Base-by-base conservation (phyloP, 768 basidiomycete species). In the Collybia nuda region DNA sequence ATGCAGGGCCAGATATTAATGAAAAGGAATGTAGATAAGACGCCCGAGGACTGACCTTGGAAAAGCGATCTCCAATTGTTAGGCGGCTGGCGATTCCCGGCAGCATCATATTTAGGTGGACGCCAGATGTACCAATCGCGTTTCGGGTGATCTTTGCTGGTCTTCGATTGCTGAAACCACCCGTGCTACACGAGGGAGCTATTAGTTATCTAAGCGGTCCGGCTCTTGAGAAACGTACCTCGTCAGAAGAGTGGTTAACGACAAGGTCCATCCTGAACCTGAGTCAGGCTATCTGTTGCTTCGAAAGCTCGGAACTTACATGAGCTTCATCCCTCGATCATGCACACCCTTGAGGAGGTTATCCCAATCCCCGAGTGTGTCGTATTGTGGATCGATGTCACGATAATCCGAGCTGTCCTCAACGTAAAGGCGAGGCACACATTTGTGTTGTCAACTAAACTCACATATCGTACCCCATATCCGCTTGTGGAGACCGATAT, bases 71-170 rank as follows among this genome's bases (percentile, higher is more conserved):
- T 74, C 88, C 88, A 89, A 60, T 90, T 90, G 62, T 88, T 87
- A 0, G 88, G 88, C 5, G 85, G 83, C 1, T 71, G 66, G 19
- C 77, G 75, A 40, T 77, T 69, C 0, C 86, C 86, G 2, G 74
- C 64, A 12, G 68, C 67, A 51, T 81, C 79, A 54, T 68, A 73
- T 55, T 68, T 75, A 2, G 84, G 79, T 3, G 83, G 80, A 14
- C 80, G 76, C 88, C 88, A 90, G 52, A 85, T 75, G 65, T 88
- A 91, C 85, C 86, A 89, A 59, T 89, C 79, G 12, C 87, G 77
- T 63, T 85, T 88, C 0, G 82, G 76, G 59, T 78, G 72, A 6
- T 69, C 63, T 70, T 80, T 61, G 67, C 74, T 62, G 56, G 78
- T 69, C 24, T 68, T 69, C 21, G 85, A 84, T 56, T 80, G 71